Evolutionary conservation across 2,329 filamentous ascomycete genomes (phyloP), one percentile per base, ranked within the genome.

Genomic region (Fusarium camptoceras): DNA sequence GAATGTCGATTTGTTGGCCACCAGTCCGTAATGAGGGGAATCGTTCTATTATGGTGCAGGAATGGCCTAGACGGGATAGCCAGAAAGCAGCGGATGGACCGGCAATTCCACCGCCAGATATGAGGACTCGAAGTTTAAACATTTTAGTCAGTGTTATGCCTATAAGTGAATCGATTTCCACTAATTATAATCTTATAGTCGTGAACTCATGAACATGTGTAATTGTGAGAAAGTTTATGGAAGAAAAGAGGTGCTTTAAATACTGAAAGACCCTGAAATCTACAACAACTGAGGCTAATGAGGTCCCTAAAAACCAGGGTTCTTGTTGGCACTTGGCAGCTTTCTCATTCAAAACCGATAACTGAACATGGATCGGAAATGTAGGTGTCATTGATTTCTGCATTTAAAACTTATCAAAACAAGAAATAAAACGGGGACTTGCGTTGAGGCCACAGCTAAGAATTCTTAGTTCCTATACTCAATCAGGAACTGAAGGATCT

Each of bases 1-100:
- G 80, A 10, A 86, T 73, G 69, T 86, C 84, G 42, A 86, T 80
- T 61, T 86, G 83, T 63, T 83, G 80, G 2, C 83, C 84, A 6
- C 77, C 72, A 6, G 76, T 68, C 6, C 83, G 81, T 10, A 84
- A 75, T 4, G 61, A 39, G 0, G 79, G 63, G 12, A 75, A 74
- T 5, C 83, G 80, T 66, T 86, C 84, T 22, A 85, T 54, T n/a
- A 86, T 64, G 5, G 82, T 85, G 59, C 84, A 79, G 18, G 74
- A 68, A 66, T 79, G 76, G 27, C 76, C 73, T 5, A 80, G 75
- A 6, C 77, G 76, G 11, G 73, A 82, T 8, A 86, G 78, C 74
- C 81, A 80, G 53, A 78, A 79, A 10, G 82, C 83, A 4, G 84
- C 76, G 0, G 81, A 77, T 0, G 83, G 81, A 7, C 83, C 84